phyloP scores from a whole-genome alignment of 805 yeast species.

The Candida morakotiae region DNA sequence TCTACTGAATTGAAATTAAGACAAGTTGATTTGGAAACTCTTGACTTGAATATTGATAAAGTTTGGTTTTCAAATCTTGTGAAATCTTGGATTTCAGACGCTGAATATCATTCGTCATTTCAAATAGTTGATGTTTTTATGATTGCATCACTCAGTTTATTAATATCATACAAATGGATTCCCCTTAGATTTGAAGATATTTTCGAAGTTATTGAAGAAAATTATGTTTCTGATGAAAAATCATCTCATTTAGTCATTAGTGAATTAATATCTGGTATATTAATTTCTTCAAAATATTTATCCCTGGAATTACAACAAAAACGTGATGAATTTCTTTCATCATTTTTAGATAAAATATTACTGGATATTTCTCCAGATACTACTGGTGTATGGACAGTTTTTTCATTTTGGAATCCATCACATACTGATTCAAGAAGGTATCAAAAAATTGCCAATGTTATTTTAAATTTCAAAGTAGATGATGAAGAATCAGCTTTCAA shows the following conservation, averaged over 20 bases:
- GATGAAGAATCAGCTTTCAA: constrained; percentile 60
- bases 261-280: constrained; percentile 65
- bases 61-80: constrained; percentile 57
- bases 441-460: constrained; percentile 43
- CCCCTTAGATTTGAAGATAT: constrained; percentile 48
- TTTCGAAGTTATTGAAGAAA: constrained; percentile 42
- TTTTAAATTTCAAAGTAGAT: constrained; percentile 47
- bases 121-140: constrained; percentile 62
- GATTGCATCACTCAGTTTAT: constrained; percentile 44
- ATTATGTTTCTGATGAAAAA: constrained; percentile 64
- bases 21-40: constrained; percentile 37
- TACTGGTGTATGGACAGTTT: constrained; percentile 66
- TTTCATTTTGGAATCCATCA: constrained; percentile 69
- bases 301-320: constrained; percentile 4
- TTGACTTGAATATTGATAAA: constrained; percentile 50
- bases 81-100: constrained; percentile 54
- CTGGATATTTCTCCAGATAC: constrained; percentile 72
- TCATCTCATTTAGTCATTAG: constrained; percentile 71
- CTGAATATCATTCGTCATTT: constrained; percentile 65
- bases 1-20: constrained; percentile 29
- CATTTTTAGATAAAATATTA: constrained; percentile 44
- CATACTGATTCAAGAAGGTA: constrained; percentile 67
- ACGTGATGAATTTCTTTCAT: constrained; percentile 45
- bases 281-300: constrained; percentile 36
- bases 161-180: constrained; percentile 44